Conservation (phyloP, 768 basidiomycete species). For the Dendrothele bispora region DNA sequence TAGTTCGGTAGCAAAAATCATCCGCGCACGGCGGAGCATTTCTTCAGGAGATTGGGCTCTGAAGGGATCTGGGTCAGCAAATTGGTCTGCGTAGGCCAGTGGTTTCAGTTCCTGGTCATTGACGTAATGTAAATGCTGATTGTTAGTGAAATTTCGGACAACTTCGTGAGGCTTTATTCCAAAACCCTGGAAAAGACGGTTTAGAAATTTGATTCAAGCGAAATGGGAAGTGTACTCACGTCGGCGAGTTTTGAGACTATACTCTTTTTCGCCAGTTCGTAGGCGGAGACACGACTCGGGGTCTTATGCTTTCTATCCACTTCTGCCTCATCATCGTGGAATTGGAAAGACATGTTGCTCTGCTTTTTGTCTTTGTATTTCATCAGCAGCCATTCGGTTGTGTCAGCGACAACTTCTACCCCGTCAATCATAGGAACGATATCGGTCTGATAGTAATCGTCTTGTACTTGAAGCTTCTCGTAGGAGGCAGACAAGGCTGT, state of each 20-base stretch:
- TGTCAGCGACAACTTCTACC: slow-evolving; percentile 88
- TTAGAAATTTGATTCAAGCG: not conserved
- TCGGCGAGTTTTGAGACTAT: slow-evolving; percentile 76
- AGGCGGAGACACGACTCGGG: slow-evolving; percentile 82
- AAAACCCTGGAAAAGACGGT: slow-evolving; percentile 57
- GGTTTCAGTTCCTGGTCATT: slow-evolving; percentile 86
- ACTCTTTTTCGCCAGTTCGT: slow-evolving; percentile 82
- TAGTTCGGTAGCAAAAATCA: slow-evolving; percentile 87
- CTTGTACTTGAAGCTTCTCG: slow-evolving; percentile 62
- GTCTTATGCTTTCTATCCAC: slow-evolving; percentile 68
- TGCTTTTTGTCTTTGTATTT: slow-evolving; percentile 79
- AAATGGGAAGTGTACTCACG: slow-evolving; percentile 41
- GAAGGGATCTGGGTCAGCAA: slow-evolving; percentile 64
- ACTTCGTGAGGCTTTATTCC: slow-evolving; percentile 82
- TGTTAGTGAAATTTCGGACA: slow-evolving; percentile 77
- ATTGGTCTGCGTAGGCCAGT: slow-evolving; percentile 82
- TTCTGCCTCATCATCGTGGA: slow-evolving; percentile 61
- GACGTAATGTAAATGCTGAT: slow-evolving; percentile 62
- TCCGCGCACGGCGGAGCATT: slow-evolving; percentile 68
- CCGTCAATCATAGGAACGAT: slow-evolving; percentile 68
- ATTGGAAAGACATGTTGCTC: slow-evolving; percentile 59
- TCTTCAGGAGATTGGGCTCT: slow-evolving; percentile 65
- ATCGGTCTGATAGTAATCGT: slow-evolving; percentile 76
- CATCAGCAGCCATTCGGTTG: slow-evolving; percentile 87
- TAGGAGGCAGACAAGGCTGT: slow-evolving; percentile 64